A percentile compares a stretch with the other conserved stretches of the same genome.
phyloP scores from a whole-genome alignment of 805 yeast genomes.

The Wickerhamiella galacta region DNA sequence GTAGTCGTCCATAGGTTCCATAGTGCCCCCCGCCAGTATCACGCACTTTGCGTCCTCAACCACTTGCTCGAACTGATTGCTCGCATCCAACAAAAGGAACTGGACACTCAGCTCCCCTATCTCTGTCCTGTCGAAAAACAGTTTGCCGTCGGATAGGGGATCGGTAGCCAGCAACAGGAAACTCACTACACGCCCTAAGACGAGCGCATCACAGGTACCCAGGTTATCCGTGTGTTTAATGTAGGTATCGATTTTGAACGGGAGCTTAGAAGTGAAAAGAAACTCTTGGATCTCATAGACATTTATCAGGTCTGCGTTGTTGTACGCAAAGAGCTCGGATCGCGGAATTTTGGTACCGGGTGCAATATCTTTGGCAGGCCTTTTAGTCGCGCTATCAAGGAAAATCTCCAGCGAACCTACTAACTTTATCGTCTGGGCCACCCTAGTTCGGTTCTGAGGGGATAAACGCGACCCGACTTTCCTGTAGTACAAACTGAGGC shows the following conservation, averaged over 20 bases:
- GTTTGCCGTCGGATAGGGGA: constrained; percentile 65
- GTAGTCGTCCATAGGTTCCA: constrained; percentile 77
- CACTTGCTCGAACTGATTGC: constrained; percentile 47
- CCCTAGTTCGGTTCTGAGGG: constrained; percentile 51
- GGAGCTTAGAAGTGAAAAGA: constrained; percentile 52
- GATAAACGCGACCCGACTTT: constrained; percentile 52
- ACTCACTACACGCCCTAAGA: constrained; percentile 46
- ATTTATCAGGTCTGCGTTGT: constrained; percentile 57
- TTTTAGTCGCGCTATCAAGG: constrained; percentile 20
- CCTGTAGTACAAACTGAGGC: constrained; percentile 37
- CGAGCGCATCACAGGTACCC: constrained; percentile 7
- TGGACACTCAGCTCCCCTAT: constrained; percentile 26
- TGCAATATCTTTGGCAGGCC: constrained; percentile 17
- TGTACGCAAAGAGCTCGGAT: constrained; percentile 36
- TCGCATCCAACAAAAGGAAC: constrained; percentile 68
- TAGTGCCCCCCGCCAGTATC: constrained; percentile 83
- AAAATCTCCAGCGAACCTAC: constrained; percentile 36
- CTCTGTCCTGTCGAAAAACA: constrained; percentile 40
- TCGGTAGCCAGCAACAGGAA: constrained; percentile 52
- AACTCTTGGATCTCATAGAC: constrained; percentile 49
- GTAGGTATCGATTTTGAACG: constrained; percentile 67
- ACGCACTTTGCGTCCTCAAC: constrained; percentile 52
- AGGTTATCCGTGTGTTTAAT: constrained; percentile 23
- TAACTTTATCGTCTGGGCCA: constrained; percentile 45
- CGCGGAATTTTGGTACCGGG: constrained; percentile 41